Percentiles rank a stretch among this genome's conserved stretches.
Evolutionary conservation across 129 eudicot genomes (phyloP).

Genomic region (Tagetes erecta): DNA sequence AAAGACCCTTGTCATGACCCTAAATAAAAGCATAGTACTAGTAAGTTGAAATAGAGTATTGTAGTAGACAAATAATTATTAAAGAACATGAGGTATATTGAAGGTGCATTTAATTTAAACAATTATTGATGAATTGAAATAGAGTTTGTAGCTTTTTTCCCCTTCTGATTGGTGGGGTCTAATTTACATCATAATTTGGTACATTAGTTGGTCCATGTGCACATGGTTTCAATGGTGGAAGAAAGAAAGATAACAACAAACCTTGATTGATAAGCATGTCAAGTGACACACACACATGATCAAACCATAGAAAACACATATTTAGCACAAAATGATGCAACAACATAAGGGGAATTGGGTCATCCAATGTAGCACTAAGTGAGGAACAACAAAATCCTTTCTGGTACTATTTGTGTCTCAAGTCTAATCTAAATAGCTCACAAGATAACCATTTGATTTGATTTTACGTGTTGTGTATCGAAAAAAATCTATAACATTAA

Average conservation of each 20-base stretch:
- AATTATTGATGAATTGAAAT: slow-evolving; percentile 35
- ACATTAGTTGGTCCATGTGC: slow-evolving; percentile 48
- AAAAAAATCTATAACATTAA: too few species aligned
- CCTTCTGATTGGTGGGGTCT: slow-evolving; percentile 39
- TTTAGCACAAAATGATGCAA: slow-evolving; percentile 21
- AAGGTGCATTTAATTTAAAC: too few species aligned
- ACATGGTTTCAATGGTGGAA: slow-evolving; percentile 29
- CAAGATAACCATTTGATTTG: too few species aligned
- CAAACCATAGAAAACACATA: not conserved
- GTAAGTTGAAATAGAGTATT: slow-evolving; percentile 32
- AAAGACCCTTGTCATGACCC: slow-evolving; percentile 37
- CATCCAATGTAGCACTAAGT: slow-evolving; percentile 24
- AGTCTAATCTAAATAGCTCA: not conserved
- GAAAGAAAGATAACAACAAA: slow-evolving; percentile 33
- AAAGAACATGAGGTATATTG: slow-evolving; percentile 43
- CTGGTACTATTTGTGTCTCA: not conserved
- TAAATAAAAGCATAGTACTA: slow-evolving; percentile 26
- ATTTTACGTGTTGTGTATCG: too few species aligned
- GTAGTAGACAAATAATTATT: slow-evolving; percentile 37
- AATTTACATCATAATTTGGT: slow-evolving; percentile 36
- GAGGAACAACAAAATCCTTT: slow-evolving; percentile 29
- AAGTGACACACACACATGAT: slow-evolving; percentile 40
- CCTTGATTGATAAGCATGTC: slow-evolving; percentile 29
- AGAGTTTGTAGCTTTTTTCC: slow-evolving; percentile 19
- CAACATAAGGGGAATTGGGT: slow-evolving; percentile 1